phyloP scores from a whole-genome alignment of 2,329 filamentous ascomycete genomes.

The Exophiala mesophila region DNA sequence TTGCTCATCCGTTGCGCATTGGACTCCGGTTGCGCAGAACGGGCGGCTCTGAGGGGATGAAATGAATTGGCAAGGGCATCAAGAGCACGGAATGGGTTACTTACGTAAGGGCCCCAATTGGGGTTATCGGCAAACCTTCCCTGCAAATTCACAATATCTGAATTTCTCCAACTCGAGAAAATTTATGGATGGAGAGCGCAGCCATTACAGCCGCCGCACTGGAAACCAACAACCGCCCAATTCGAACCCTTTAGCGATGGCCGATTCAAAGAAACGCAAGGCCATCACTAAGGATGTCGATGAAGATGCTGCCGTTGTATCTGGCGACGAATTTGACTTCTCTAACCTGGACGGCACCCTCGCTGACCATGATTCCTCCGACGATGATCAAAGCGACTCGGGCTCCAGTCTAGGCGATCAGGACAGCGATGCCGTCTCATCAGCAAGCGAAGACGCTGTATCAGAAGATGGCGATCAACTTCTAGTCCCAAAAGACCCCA shows the following conservation, averaged over 20 bases:
- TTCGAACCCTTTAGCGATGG: conserved; percentile 22
- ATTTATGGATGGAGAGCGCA: no score
- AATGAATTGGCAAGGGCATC: no score
- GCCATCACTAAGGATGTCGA: conserved; percentile 52
- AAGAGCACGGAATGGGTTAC: no score
- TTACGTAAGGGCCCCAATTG: no score
- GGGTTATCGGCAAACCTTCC: no score
- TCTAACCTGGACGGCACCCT: conserved; percentile 40
- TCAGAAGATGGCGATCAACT: conserved; percentile 32
- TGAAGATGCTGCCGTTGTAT: conserved; percentile 47
- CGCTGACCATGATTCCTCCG: conserved; percentile 37
- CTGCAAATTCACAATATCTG: no score
- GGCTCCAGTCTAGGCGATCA: conserved; percentile 10
- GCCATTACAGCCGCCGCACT: no score
- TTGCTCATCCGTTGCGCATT: no score
- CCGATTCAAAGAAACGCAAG: conserved; percentile 57
- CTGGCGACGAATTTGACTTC: conserved; percentile 56
- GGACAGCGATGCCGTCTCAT: conserved; percentile 36
- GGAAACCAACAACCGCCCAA: no score
- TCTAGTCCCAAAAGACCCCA: neutral
- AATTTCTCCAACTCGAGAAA: no score
- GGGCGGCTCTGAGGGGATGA: no score
- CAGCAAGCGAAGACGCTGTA: conserved; percentile 12
- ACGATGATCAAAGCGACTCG: conserved; percentile 32
- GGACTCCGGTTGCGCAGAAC: no score